Conservation (phyloP, 768 basidiomycete genomes). For the Tubosaeta sp. region DNA sequence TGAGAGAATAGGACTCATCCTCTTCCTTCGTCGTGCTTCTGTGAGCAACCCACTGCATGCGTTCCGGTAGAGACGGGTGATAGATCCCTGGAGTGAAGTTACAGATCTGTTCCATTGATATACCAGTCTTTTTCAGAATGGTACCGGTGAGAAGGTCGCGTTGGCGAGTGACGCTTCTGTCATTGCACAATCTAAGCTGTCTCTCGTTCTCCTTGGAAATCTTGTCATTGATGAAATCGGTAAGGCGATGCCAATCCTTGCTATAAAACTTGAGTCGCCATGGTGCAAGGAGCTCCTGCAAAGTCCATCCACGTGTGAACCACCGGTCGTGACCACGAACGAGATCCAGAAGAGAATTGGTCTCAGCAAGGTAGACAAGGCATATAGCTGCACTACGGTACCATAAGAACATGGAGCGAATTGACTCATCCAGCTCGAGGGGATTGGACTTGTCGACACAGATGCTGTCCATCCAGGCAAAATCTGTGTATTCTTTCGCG, state of each 20-base stretch:
- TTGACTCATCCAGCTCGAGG: neutral
- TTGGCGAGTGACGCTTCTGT: neutral
- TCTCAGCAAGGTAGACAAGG: neutral
- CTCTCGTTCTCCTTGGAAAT: neutral
- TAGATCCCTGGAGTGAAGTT: neutral
- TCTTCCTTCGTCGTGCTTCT: neutral
- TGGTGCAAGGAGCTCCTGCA: conserved; percentile 3
- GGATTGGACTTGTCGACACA: neutral
- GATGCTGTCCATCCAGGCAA: conserved; percentile 1
- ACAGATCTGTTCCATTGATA: neutral
- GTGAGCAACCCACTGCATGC: neutral
- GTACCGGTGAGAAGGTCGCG: neutral
- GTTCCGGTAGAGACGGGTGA: neutral
- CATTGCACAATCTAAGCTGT: neutral
- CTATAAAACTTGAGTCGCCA: neutral
- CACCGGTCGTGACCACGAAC: neutral
- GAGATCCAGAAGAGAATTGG: neutral
- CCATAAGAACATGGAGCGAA: conserved; percentile 5
- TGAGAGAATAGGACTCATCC: neutral
- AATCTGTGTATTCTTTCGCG: neutral
- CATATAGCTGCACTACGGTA: conserved; percentile 1
- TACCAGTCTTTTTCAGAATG: neutral
- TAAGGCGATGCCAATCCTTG: neutral
- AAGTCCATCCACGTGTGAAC: conserved; percentile 3
- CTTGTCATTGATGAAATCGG: neutral